A percentile compares a stretch with the other conserved stretches of the same genome.
These are phyloP conservation scores for Blumeria graminis DNA, from an alignment of 2,329 filamentous ascomycete genomes.

Conservation along the genomic window DNA sequence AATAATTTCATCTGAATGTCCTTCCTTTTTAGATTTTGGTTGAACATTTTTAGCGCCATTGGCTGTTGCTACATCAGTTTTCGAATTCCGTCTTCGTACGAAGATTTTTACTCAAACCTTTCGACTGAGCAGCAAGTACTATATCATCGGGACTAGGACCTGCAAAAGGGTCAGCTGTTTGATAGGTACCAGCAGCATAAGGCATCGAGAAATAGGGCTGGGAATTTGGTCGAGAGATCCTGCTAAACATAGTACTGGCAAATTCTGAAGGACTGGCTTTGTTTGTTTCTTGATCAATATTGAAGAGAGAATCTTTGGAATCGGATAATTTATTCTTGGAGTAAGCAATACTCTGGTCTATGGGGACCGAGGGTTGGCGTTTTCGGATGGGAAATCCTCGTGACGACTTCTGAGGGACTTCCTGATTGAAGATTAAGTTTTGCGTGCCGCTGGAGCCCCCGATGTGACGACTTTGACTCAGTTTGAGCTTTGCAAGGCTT, in stretches of 20 bases:
- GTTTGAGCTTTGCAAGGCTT: slow-evolving; percentile 10
- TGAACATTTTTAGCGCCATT: slow-evolving; percentile 18
- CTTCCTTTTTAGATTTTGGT: slow-evolving; percentile 18
- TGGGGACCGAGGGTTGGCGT: slow-evolving; percentile 14
- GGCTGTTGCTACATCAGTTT: slow-evolving; percentile 20
- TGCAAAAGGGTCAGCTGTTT: slow-evolving; percentile 40
- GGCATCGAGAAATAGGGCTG: slow-evolving; percentile 17
- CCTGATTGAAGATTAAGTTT: neutral
- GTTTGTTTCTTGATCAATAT: slow-evolving; percentile 7
- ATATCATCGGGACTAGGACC: slow-evolving; percentile 81
- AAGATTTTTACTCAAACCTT: slow-evolving; percentile 38
- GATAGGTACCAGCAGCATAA: slow-evolving; percentile 15
- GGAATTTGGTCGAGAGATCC: slow-evolving; percentile 3
- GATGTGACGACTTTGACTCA: neutral
- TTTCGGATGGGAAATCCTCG: slow-evolving; percentile 14
- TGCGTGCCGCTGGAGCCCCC: neutral
- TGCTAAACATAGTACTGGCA: slow-evolving; percentile 21
- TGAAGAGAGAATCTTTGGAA: slow-evolving; percentile 1
- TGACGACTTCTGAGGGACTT: neutral
- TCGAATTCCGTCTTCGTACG: slow-evolving; percentile 9
- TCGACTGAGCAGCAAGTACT: slow-evolving; percentile 65
- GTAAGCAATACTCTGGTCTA: slow-evolving; percentile 10
- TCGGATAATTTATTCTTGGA: slow-evolving; percentile 1
- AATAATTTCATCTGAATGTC: slow-evolving; percentile 20
- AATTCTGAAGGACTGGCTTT: slow-evolving; percentile 17